A percentile compares a stretch with the other conserved stretches of the same genome.
These are phyloP conservation scores for Patellifolia procumbens DNA, from an alignment of 179 eudicot genomes.

Conservation along the genomic window DNA sequence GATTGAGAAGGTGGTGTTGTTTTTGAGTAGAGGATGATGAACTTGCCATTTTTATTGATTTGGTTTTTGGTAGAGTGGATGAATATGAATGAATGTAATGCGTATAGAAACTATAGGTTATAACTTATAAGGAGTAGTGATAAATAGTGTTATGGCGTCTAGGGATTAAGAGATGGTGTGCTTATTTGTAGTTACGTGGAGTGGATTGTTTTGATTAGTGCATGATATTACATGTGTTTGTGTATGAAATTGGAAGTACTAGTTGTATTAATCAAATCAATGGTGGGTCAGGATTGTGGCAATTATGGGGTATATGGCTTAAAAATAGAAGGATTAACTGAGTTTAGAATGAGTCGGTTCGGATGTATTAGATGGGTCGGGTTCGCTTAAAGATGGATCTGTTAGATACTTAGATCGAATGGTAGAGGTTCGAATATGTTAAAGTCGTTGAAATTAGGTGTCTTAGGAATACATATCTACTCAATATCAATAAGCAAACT, in stretches of 20 bases:
- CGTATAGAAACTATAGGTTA: no score
- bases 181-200: neutral
- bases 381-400: no score
- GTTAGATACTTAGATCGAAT: no score
- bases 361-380: no score
- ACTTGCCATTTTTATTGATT: slow-evolving; percentile 23
- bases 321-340: no score
- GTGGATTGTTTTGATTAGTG: neutral
- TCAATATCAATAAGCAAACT: no score
- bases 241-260: neutral
- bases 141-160: neutral
- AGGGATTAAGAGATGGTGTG: neutral
- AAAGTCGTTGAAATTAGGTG: no score
- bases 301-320: no score
- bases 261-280: neutral
- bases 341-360: no score
- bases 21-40: slow-evolving; percentile 23
- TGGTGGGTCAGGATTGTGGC: no score
- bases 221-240: neutral
- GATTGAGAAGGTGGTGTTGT: slow-evolving; percentile 34
- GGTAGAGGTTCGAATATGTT: no score
- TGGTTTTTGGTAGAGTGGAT: neutral
- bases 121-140: neutral
- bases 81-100: neutral
- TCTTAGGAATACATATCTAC: no score